These are phyloP conservation scores for Coemansia sp. DNA, from an alignment of 192 early-diverging fungal genomes.

Conservation along the genomic window DNA sequence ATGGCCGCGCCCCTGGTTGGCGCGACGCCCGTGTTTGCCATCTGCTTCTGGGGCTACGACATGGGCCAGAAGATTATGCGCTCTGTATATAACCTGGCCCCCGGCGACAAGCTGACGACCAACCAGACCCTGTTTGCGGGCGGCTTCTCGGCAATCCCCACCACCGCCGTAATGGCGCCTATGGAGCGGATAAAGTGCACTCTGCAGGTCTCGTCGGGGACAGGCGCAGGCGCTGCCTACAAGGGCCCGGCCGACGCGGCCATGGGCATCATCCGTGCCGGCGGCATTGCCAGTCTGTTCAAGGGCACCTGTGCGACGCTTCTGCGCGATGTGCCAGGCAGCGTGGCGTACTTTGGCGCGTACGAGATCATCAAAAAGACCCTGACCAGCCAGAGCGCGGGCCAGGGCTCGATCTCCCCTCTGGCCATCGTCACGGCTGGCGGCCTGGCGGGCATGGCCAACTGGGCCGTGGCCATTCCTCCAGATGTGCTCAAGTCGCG, in stretches of 20 bases:
- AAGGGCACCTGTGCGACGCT: slow-evolving; percentile 92
- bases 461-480: slow-evolving; percentile 76
- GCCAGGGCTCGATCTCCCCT: slow-evolving; percentile 69
- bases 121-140: slow-evolving; percentile 84
- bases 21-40: slow-evolving; percentile 93
- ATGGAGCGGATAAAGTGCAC: slow-evolving; percentile 95
- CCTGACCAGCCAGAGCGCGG: slow-evolving; percentile 59
- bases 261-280: slow-evolving; percentile 73
- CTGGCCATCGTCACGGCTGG: slow-evolving; percentile 88
- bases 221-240: slow-evolving; percentile 54
- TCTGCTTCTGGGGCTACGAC: slow-evolving; percentile 79
- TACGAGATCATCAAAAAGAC: slow-evolving; percentile 82
- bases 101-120: slow-evolving; percentile 51
- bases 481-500: slow-evolving; percentile 85
- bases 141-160: slow-evolving; percentile 92
- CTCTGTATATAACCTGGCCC: slow-evolving; percentile 33
- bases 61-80: slow-evolving; percentile 49
- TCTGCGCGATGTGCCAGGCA: slow-evolving; percentile 87
- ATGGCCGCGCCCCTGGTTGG: slow-evolving; percentile 90
- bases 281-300: slow-evolving; percentile 83
- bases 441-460: slow-evolving; percentile 97
- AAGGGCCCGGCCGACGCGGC: slow-evolving; percentile 90
- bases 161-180: slow-evolving; percentile 89
- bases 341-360: slow-evolving; percentile 91
- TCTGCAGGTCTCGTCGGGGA: slow-evolving; percentile 64